phyloP scores from a whole-genome alignment of 208 protist species.

The Trypanosoma caninum region DNA sequence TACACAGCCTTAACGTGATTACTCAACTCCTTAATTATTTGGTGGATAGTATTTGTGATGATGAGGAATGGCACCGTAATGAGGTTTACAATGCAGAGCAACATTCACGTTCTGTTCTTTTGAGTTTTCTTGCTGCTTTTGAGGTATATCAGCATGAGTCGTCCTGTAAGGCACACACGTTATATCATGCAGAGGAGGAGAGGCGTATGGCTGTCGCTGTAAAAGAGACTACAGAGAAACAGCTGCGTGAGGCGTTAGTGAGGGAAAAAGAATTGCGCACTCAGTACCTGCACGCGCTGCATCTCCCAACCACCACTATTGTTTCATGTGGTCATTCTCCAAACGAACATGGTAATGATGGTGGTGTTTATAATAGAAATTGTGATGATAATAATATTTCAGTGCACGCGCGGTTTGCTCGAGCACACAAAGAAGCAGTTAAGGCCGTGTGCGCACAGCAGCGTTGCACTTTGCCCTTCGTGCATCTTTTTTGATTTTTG shows the following conservation, averaged over 20 bases:
- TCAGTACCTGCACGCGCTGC: conserved; percentile 45
- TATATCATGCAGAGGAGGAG: conserved; percentile 10
- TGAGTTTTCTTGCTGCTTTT: background rate
- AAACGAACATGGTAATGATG: background rate
- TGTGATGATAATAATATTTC: conserved; percentile 39
- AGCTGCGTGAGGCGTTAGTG: conserved; percentile 11
- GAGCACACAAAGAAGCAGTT: conserved; percentile 72
- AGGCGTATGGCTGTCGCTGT: background rate
- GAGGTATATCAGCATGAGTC: background rate
- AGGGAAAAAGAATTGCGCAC: conserved; percentile 37
- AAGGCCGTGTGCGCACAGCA: conserved; percentile 48
- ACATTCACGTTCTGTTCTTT: background rate
- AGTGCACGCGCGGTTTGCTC: conserved; percentile 71
- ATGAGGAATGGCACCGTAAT: background rate
- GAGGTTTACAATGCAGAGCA: background rate
- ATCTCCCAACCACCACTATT: conserved; percentile 54
- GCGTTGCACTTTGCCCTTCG: no score
- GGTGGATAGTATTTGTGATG: background rate
- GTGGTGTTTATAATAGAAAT: background rate
- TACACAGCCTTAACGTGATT: background rate
- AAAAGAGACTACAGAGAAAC: conserved; percentile 1
- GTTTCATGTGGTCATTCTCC: background rate
- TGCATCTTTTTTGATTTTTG: background rate
- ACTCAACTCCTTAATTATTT: background rate
- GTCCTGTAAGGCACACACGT: background rate